Evolutionary conservation across 2,329 filamentous ascomycete species (phyloP).

Genomic region (Nectriaceae sp.): DNA sequence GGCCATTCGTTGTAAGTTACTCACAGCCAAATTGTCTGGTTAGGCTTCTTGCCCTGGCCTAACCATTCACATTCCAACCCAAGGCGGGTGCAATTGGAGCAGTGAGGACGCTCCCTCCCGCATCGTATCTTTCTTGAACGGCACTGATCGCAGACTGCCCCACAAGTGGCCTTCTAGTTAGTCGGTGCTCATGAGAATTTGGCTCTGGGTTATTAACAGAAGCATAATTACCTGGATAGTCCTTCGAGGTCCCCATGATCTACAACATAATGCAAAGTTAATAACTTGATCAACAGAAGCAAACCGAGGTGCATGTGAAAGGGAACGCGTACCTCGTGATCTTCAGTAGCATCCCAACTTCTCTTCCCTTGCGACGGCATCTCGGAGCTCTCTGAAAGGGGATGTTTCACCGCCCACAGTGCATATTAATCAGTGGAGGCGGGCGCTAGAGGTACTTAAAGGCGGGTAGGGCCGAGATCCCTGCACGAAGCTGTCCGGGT

Average conservation of each 20-base stretch:
- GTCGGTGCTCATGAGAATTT: no score
- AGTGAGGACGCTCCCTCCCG: constrained; percentile 11
- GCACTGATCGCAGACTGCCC: constrained; percentile 10
- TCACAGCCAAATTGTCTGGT: constrained; percentile 4
- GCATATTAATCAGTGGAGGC: neutral
- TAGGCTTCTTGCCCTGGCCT: constrained; percentile 10
- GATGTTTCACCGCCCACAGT: neutral
- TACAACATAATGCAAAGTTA: no score
- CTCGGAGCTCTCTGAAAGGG: neutral
- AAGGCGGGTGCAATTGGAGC: constrained; percentile 10
- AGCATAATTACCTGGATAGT: no score
- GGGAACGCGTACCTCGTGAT: constrained; percentile 3
- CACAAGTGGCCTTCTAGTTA: neutral
- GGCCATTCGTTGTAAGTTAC: neutral
- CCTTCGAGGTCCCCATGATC: no score
- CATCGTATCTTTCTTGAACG: constrained; percentile 11
- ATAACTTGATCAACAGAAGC: no score
- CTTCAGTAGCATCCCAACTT: constrained; percentile 11
- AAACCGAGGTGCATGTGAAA: no score
- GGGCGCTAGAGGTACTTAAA: constrained; percentile 8
- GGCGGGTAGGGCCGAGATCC: constrained; percentile 5
- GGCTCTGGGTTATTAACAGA: no score
- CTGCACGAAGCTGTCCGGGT: constrained; percentile 4
- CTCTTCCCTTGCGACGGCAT: constrained; percentile 13
- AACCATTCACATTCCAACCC: constrained; percentile 11